Evolutionary conservation across 441 rosid genomes (phyloP).

Genomic region (California macrophylla): DNA sequence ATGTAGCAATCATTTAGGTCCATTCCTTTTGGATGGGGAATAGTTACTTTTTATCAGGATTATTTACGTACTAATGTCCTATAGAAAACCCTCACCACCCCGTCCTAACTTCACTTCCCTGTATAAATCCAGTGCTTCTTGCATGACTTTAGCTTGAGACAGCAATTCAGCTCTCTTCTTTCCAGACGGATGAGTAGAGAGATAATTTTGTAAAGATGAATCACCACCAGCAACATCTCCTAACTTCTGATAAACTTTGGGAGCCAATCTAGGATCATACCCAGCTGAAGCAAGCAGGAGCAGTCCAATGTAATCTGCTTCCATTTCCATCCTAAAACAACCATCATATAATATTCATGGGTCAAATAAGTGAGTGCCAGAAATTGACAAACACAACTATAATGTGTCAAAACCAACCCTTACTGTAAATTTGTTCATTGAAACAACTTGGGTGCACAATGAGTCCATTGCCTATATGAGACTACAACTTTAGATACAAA

Average conservation of each 20-base stretch:
- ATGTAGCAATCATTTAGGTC: background rate
- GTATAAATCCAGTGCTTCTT: constrained; percentile 66
- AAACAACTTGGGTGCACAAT: background rate
- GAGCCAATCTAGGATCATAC: constrained; percentile 82
- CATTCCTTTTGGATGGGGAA: background rate
- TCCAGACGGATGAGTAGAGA: constrained; percentile 95
- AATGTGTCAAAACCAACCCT: background rate
- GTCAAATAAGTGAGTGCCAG: background rate
- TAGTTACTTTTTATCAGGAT: background rate
- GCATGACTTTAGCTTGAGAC: constrained; percentile 79
- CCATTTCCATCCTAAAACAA: constrained; percentile 58
- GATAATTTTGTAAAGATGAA: constrained; percentile 40
- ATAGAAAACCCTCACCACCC: constrained; percentile 73
- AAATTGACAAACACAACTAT: background rate
- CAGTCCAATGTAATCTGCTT: constrained; percentile 72
- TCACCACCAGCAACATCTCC: constrained; percentile 47
- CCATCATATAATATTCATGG: too few relatives aligned
- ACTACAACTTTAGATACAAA: background rate
- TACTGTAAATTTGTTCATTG: background rate
- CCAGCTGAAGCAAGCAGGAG: constrained; percentile 80
- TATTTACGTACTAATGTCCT: constrained; percentile 18
- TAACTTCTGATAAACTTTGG: constrained; percentile 64
- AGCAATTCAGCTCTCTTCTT: constrained; percentile 64
- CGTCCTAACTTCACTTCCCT: constrained; percentile 54
- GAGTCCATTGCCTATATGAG: background rate